Conservation (phyloP, 78 protist genomes). For the Creolimax fragrantissima region DNA sequence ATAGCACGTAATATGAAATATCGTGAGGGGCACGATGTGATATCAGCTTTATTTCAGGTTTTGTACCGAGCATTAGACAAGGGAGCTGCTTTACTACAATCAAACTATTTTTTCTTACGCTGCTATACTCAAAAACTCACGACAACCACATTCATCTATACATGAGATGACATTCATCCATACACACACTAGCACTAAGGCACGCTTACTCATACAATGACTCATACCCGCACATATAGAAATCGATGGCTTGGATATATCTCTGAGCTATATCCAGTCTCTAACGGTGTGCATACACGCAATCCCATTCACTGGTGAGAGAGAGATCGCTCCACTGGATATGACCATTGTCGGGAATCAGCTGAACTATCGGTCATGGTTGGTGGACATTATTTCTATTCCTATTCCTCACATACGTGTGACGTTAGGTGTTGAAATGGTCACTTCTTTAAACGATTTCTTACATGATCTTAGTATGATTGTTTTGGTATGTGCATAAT, state of each 20-base stretch:
- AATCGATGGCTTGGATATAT: background rate
- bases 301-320: background rate
- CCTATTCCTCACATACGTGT: background rate
- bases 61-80: too few relatives aligned
- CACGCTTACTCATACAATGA: too few relatives aligned
- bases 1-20: too few relatives aligned
- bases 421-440: background rate
- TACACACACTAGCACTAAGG: too few relatives aligned
- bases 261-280: background rate
- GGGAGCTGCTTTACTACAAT: too few relatives aligned
- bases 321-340: background rate
- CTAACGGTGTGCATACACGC: background rate
- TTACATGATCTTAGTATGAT: background rate
- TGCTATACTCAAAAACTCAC: too few relatives aligned
- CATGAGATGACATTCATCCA: too few relatives aligned
- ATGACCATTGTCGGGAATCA: background rate
- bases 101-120: too few relatives aligned
- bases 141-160: too few relatives aligned
- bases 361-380: background rate
- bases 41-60: too few relatives aligned
- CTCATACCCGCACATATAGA: too few relatives aligned
- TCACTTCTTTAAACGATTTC: background rate
- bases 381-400: background rate
- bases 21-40: too few relatives aligned
- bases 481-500: background rate